Evolutionary conservation across 495 filamentous ascomycete genomes (phyloP), one percentile per base, ranked within the genome.

Genomic region (Bacidia gigantensis): DNA sequence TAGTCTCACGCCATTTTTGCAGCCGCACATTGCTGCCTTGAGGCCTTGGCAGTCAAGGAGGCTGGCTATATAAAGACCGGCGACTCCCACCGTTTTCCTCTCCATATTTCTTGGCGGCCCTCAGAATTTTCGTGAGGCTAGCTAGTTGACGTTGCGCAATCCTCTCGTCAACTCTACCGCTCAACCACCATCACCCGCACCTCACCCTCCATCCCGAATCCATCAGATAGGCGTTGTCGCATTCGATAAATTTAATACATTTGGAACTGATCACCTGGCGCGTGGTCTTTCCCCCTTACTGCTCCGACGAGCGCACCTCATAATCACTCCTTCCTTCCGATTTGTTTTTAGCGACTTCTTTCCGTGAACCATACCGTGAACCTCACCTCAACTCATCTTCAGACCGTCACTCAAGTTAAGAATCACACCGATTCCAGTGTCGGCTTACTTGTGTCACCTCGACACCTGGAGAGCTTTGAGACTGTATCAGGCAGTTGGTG

Each of bases 401-500:
- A 44, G 20, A 9, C 14, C 41, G 41, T 9, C 41, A 18, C 41
- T 35, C 46, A 42, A 2, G 20, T 44, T 17, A 44, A 44, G 20
- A 7, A n/a, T 18, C 20, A 17, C 41, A 9, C 20, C 20, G 41
- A 44, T 44, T 9, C 17, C 41, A 22, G 41, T 44, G 41, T 44
- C 41, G 20, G 9, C 12, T 22, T 17, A 9, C 41, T 44, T 44
- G 9, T 7, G 12, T 44, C 41, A 44, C 20, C 5, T 17, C 35
- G 24, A 18, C 24, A 32, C 48, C 47, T 48, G 41, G 26, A 47
- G 41, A 39, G 26, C 42, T 39, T 42, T n/a, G 35, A 50, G 40
- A 50, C 47, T 53, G 54, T 58, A 55, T 52, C 59, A 51, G 32
- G 54, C 59, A 65, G 58, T 58, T 58, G 51, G 63, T 71, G 67